Percentiles rank a stretch among this genome's conserved stretches.
phyloP scores from a whole-genome alignment of 495 filamentous ascomycete genomes.

The Penicillium malachiteum region DNA sequence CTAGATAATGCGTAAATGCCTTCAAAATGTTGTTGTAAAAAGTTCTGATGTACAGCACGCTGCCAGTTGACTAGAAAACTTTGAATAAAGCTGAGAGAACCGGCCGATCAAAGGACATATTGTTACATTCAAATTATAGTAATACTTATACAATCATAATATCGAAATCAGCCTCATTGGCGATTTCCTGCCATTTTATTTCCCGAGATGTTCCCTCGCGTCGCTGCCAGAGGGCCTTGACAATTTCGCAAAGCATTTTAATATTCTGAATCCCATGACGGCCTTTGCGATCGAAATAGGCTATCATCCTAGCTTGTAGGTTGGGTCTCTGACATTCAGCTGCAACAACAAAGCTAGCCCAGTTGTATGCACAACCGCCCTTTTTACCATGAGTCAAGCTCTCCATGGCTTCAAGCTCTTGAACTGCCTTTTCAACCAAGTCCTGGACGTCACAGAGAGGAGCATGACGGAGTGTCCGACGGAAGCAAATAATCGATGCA shows the following conservation, averaged over 20 bases:
- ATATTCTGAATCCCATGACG: slow-evolving; percentile 26
- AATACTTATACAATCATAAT: slow-evolving; percentile 26
- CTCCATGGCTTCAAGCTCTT: slow-evolving; percentile 26
- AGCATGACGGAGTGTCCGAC: slow-evolving; percentile 19
- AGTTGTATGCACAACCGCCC: slow-evolving; percentile 28
- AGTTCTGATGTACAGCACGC: no score
- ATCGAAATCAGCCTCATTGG: slow-evolving; percentile 26
- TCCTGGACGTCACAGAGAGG: slow-evolving; percentile 21
- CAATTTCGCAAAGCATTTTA: slow-evolving; percentile 20
- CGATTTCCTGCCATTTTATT: slow-evolving; percentile 29
- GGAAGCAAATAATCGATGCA: slow-evolving; percentile 27
- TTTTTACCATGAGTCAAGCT: slow-evolving; percentile 10
- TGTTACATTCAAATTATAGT: background rate
- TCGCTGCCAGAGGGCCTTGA: slow-evolving; percentile 22
- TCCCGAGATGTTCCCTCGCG: slow-evolving; percentile 13
- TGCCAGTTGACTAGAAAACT: no score
- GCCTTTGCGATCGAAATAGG: slow-evolving; percentile 21
- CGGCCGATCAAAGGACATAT: no score
- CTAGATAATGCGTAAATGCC: slow-evolving; percentile 4
- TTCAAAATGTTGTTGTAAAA: no score
- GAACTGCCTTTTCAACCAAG: slow-evolving; percentile 24
- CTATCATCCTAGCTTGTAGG: slow-evolving; percentile 21
- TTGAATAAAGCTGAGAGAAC: no score
- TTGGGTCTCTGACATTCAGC: slow-evolving; percentile 25
- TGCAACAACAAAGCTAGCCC: slow-evolving; percentile 29